phyloP scores from a whole-genome alignment of 2,329 filamentous ascomycete genomes.

The Claviceps spartinae region DNA sequence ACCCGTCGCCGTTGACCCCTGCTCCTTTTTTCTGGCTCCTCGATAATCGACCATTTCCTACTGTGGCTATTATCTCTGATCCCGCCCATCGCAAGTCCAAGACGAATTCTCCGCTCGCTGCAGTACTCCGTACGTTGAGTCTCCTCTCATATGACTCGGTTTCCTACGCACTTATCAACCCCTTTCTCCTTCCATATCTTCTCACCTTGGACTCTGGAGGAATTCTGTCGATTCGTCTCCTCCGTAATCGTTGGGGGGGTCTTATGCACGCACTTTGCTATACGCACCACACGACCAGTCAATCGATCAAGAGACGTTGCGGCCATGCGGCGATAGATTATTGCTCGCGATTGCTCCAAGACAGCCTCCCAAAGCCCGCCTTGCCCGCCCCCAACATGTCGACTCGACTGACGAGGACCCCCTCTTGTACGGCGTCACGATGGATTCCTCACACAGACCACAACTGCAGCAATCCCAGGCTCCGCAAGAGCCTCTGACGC shows the following conservation, averaged over 20 bases:
- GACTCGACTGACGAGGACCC: slow-evolving; percentile 4
- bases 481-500: slow-evolving; percentile 10
- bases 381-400: slow-evolving; percentile 8
- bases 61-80: not conserved
- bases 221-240: not conserved
- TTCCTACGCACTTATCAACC: not conserved
- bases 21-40: not conserved
- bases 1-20: not conserved
- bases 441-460: slow-evolving; percentile 7
- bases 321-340: slow-evolving; percentile 9
- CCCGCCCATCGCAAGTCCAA: slow-evolving; percentile 1
- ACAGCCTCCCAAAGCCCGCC: slow-evolving; percentile 4
- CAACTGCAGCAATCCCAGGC: slow-evolving; percentile 2
- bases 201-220: not conserved
- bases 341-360: slow-evolving; percentile 5
- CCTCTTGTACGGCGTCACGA: slow-evolving; percentile 5
- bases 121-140: not conserved
- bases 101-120: slow-evolving; percentile 1
- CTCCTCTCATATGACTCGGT: not conserved
- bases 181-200: not conserved
- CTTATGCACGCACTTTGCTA: not conserved
- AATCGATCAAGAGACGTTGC: not conserved
- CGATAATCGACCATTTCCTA: slow-evolving; percentile 2
- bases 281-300: not conserved
- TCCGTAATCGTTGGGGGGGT: not conserved